phyloP scores from a whole-genome alignment of 225 moss, liverwort and hornwort genomes.

The Climacium dendroides region DNA sequence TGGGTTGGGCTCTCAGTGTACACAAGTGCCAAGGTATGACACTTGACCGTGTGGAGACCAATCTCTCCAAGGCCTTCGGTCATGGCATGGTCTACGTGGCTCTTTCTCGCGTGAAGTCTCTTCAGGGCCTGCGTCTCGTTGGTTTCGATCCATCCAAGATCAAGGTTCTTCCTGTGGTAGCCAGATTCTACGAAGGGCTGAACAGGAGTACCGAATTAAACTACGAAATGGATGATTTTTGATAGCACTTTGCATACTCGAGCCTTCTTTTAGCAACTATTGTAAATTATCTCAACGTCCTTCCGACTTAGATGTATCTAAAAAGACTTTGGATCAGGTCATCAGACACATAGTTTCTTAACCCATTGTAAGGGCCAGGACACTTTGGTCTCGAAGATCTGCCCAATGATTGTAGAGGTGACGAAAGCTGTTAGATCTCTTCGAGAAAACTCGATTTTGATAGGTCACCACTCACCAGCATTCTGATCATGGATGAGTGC shows the following conservation, averaged over 20 bases:
- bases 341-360: neutral
- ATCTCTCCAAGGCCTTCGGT: constrained; percentile 82
- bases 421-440: neutral
- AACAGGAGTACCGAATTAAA: neutral
- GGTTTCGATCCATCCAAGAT: constrained; percentile 75
- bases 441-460: neutral
- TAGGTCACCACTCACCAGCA: neutral
- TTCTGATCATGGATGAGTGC: neutral
- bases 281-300: constrained; percentile 23
- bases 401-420: neutral
- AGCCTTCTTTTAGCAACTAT: neutral
- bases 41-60: constrained; percentile 79
- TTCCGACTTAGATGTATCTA: neutral
- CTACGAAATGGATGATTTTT: neutral
- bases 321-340: neutral
- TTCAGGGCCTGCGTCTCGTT: constrained; percentile 65
- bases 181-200: constrained; percentile 53
- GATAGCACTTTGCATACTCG: neutral
- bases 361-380: neutral
- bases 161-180: constrained; percentile 56
- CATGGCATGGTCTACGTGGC: constrained; percentile 96
- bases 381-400: neutral
- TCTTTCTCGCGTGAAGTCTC: constrained; percentile 80
- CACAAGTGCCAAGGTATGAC: constrained; percentile 99
- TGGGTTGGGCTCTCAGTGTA: constrained; percentile 93